These are phyloP conservation scores for Zychaea mexicana DNA, from an alignment of 371 early-diverging fungal genomes.

Conservation along the genomic window DNA sequence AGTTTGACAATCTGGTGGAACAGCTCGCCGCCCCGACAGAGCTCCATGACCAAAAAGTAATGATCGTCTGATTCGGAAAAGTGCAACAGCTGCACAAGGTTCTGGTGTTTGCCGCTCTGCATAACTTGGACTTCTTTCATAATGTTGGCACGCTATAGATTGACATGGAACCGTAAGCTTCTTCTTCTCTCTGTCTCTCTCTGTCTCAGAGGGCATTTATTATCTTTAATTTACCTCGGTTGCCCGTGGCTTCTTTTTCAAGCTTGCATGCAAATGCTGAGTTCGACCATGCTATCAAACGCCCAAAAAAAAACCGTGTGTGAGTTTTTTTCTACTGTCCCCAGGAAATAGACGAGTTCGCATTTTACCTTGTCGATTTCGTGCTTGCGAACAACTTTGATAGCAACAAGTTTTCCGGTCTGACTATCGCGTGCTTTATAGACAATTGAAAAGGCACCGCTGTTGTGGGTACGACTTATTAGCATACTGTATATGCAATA, in stretches of 20 bases:
- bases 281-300: slow-evolving; percentile 5
- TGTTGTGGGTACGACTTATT: slow-evolving; percentile 15
- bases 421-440: slow-evolving; percentile 68
- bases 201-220: not conserved
- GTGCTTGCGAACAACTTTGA: slow-evolving; percentile 77
- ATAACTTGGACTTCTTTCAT: slow-evolving; percentile 90
- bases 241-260: slow-evolving; percentile 15
- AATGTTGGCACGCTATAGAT: slow-evolving; percentile 70
- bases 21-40: slow-evolving; percentile 85
- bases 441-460: slow-evolving; percentile 86
- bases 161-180: no score
- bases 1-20: slow-evolving; percentile 84
- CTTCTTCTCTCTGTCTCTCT: not conserved
- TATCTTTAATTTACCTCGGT: slow-evolving; percentile 11
- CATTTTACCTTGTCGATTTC: slow-evolving; percentile 59
- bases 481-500: not conserved
- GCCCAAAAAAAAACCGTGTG: slow-evolving; percentile 16
- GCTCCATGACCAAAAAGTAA: slow-evolving; percentile 85
- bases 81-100: slow-evolving; percentile 77
- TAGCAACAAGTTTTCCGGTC: slow-evolving; percentile 70
- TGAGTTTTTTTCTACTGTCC: not conserved
- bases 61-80: slow-evolving; percentile 65
- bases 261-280: slow-evolving; percentile 15
- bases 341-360: no score
- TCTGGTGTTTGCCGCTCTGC: slow-evolving; percentile 77